phyloP scores from a whole-genome alignment of 768 basidiomycete genomes.

The Crucibulum laeve region DNA sequence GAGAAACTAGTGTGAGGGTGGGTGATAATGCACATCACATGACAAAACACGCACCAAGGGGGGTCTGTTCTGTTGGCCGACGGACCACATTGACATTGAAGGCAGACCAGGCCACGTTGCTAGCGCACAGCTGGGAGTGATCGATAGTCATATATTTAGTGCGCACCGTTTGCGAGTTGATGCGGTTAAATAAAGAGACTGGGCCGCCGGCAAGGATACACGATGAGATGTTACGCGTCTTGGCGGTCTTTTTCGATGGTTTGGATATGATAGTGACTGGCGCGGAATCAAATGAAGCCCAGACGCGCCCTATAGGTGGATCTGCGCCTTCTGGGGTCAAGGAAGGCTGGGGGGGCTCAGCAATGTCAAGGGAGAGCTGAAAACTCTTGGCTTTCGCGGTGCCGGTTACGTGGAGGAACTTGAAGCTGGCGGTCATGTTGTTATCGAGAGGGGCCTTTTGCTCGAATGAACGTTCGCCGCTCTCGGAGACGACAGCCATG shows the following conservation, averaged over 20 bases:
- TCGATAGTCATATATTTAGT: constrained; percentile 98
- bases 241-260: constrained; percentile 95
- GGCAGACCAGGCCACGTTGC: constrained; percentile 89
- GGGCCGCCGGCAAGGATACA: constrained; percentile 89
- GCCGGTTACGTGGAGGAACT: constrained; percentile 85
- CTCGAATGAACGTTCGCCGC: constrained; percentile 77
- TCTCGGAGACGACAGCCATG: constrained; percentile 84
- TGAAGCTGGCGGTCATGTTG: constrained; percentile 85
- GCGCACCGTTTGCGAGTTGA: constrained; percentile 94
- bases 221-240: constrained; percentile 87
- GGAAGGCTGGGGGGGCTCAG: constrained; percentile 62
- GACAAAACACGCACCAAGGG: constrained; percentile 66
- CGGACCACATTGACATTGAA: constrained; percentile 91
- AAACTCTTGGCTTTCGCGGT: constrained; percentile 90
- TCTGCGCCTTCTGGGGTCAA: constrained; percentile 41
- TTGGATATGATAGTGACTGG: constrained; percentile 95
- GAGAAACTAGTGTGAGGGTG: constrained; percentile 25
- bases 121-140: constrained; percentile 77
- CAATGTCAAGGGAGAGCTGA: constrained; percentile 79
- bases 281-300: constrained; percentile 90
- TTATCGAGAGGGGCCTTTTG: constrained; percentile 82
- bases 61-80: constrained; percentile 59
- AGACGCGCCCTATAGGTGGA: constrained; percentile 58
- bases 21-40: constrained; percentile 29
- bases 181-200: constrained; percentile 91